phyloP scores from a whole-genome alignment of 2,329 filamentous ascomycete species.

The Dactylellina cionopaga region DNA sequence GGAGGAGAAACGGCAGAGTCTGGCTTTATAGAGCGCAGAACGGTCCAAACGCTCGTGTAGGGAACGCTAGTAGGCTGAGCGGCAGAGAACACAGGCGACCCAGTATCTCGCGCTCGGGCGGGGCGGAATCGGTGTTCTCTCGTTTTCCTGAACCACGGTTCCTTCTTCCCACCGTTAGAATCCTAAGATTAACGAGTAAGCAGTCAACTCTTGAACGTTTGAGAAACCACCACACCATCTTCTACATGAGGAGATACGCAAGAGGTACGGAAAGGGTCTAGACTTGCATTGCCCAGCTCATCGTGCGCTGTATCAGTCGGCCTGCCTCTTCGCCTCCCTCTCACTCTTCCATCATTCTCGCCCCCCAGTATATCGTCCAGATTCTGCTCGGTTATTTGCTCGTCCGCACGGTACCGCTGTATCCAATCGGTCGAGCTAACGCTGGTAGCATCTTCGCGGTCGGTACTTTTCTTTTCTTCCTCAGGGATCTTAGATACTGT shows the following conservation, averaged over 20 bases:
- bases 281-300: not conserved
- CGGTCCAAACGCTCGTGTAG: too few species aligned
- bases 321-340: not conserved
- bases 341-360: not conserved
- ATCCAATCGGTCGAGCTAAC: conserved; percentile 7
- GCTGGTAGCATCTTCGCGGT: not conserved
- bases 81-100: too few species aligned
- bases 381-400: not conserved
- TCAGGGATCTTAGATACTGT: conserved; percentile 10
- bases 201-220: not conserved
- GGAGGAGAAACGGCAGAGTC: too few species aligned
- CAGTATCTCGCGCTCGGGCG: too few species aligned
- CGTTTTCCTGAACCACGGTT: too few species aligned
- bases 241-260: not conserved
- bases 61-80: too few species aligned
- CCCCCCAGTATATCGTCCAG: conserved; percentile 16
- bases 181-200: too few species aligned
- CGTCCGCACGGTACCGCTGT: conserved; percentile 7
- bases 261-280: not conserved
- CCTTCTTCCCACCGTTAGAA: too few species aligned
- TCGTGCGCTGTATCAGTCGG: not conserved
- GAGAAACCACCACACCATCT: not conserved
- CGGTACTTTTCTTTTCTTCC: conserved; percentile 11
- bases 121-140: too few species aligned
- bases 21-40: too few species aligned